phyloP scores from a whole-genome alignment of 2,329 filamentous ascomycete species.

The Aspergillus sp. region DNA sequence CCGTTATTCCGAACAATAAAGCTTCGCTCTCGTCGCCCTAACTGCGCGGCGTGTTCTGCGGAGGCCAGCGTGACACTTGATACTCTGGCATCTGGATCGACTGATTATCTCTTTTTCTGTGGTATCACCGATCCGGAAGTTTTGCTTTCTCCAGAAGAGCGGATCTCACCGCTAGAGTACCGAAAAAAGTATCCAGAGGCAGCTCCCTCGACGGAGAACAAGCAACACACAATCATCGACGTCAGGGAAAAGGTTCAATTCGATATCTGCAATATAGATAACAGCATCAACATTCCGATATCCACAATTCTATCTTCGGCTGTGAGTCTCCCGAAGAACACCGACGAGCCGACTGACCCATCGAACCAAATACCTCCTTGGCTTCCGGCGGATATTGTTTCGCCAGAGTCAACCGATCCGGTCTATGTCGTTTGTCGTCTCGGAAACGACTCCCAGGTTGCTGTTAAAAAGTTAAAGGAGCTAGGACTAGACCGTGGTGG shows the following conservation, averaged over 20 bases:
- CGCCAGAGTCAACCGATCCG: conserved; percentile 19
- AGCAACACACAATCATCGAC: conserved; percentile 64
- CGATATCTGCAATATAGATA: conserved; percentile 69
- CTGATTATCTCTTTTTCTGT: conserved; percentile 86
- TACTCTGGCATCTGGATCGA: conserved; percentile 57
- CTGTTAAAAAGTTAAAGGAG: conserved; percentile 38
- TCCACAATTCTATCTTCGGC: conserved; percentile 33
- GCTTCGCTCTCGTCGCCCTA: conserved; percentile 62
- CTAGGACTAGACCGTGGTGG: conserved; percentile 30
- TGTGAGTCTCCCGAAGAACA: conserved; percentile 1
- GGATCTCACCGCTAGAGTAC: conserved; percentile 64
- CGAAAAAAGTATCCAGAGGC: conserved; percentile 1
- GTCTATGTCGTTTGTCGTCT: conserved; percentile 44
- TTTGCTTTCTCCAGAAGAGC: conserved; percentile 58
- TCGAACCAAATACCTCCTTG: conserved; percentile 16
- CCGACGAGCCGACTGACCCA: not conserved
- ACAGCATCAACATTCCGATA: conserved; percentile 60
- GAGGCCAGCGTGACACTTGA: conserved; percentile 59
- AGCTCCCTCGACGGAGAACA: conserved; percentile 4
- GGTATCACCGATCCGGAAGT: conserved; percentile 56
- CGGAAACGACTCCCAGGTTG: conserved; percentile 47
- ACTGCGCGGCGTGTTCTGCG: conserved; percentile 73
- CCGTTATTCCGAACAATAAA: conserved; percentile 67
- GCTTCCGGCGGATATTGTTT: conserved; percentile 21
- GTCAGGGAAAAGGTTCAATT: conserved; percentile 83